A percentile compares a stretch with the other conserved stretches of the same genome.
Conservation (phyloP, 2,329 filamentous ascomycete species). For the Colletotrichum lindemuthianum region DNA sequence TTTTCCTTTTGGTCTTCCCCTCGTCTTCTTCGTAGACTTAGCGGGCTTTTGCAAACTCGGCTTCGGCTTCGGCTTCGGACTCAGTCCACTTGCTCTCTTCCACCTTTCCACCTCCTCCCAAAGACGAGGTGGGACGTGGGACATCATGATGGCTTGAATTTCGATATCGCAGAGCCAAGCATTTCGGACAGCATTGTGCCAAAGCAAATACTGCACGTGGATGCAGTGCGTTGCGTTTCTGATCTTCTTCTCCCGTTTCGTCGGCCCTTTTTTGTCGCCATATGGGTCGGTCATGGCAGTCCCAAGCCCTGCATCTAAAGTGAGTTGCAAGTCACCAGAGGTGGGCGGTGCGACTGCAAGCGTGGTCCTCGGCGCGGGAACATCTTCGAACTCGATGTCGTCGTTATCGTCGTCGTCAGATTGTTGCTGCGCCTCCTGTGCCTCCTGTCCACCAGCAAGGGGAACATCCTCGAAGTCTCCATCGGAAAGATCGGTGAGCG, state of each 20-base stretch:
- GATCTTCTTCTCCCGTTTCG: constrained; percentile 84
- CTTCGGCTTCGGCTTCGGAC: constrained; percentile 52
- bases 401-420: constrained; percentile 66
- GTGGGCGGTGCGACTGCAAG: constrained; percentile 58
- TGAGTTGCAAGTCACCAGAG: constrained; percentile 78
- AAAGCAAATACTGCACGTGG: constrained; percentile 88
- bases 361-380: constrained; percentile 51
- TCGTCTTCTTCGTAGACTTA: constrained; percentile 43
- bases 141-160: constrained; percentile 79
- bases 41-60: constrained; percentile 43
- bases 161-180: constrained; percentile 82
- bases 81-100: constrained; percentile 73
- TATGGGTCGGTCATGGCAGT: constrained; percentile 70
- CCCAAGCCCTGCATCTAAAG: constrained; percentile 67
- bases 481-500: constrained; percentile 65
- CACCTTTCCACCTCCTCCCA: constrained; percentile 80
- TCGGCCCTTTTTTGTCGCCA: constrained; percentile 81
- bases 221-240: constrained; percentile 84
- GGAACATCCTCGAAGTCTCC: constrained; percentile 62
- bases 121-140: constrained; percentile 74
- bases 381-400: constrained; percentile 72
- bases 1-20: constrained; percentile 52
- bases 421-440: constrained; percentile 47
- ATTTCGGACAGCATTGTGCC: constrained; percentile 89
- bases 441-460: constrained; percentile 54